A percentile compares a stretch with the other conserved stretches of the same genome.
Evolutionary conservation across 2,329 filamentous ascomycete species (phyloP).

Genomic region (Aspergillus ochraceus): DNA sequence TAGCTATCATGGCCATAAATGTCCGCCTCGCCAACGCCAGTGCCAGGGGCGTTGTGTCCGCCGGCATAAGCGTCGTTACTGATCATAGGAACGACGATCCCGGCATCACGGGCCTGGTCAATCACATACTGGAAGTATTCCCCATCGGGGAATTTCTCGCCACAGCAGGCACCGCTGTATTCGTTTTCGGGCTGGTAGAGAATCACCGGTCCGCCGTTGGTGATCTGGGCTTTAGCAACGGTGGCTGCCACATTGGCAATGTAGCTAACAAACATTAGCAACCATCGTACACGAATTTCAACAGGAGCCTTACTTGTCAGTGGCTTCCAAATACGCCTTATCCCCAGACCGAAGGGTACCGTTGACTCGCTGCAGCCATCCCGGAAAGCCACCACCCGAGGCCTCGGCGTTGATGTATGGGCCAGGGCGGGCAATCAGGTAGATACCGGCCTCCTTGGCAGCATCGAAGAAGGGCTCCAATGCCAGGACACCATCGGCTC

Average conservation of each 20-base stretch:
- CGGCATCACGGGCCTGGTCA: conserved; percentile 65
- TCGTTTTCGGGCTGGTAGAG: conserved; percentile 82
- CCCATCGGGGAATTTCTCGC: conserved; percentile 62
- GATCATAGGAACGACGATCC: conserved; percentile 72
- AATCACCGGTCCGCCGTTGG: conserved; percentile 77
- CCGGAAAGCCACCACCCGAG: conserved; percentile 75
- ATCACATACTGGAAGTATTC: conserved; percentile 71
- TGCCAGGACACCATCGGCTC: conserved; percentile 69
- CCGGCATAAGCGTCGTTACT: conserved; percentile 67
- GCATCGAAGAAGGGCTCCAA: conserved; percentile 75
- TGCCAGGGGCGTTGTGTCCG: conserved; percentile 65
- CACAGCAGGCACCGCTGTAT: conserved; percentile 57
- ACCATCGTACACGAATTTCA: neutral
- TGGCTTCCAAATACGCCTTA: conserved; percentile 63
- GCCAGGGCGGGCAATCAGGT: conserved; percentile 69
- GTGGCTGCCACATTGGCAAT: conserved; percentile 61
- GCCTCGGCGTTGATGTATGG: conserved; percentile 79
- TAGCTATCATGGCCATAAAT: conserved; percentile 69
- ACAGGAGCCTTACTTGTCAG: conserved; percentile 55
- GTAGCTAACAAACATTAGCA: conserved; percentile 49
- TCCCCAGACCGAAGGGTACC: conserved; percentile 64
- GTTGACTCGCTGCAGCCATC: conserved; percentile 72
- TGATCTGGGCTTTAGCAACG: conserved; percentile 76
- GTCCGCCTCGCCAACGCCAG: conserved; percentile 57
- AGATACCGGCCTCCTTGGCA: conserved; percentile 71